phyloP scores from a whole-genome alignment of 2,329 filamentous ascomycete genomes.

The Elsinoe fawcettii region DNA sequence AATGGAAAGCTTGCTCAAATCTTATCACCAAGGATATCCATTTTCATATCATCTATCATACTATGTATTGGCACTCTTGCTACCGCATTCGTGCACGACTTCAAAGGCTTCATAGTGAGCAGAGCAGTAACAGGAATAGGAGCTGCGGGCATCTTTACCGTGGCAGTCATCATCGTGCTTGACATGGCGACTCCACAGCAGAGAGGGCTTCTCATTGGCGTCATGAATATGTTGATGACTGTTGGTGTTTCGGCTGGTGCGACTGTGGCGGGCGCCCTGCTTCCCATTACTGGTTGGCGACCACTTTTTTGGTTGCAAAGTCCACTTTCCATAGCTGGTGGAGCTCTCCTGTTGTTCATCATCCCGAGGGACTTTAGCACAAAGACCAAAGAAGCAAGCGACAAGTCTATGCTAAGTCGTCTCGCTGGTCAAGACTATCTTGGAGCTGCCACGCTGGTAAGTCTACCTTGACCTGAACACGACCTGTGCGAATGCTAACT shows the following conservation, averaged over 20 bases:
- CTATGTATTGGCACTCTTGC: constrained; percentile 57
- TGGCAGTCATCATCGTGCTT: constrained; percentile 68
- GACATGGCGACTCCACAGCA: constrained; percentile 60
- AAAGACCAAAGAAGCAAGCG: constrained; percentile 26
- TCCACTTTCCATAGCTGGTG: constrained; percentile 55
- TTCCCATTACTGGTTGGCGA: constrained; percentile 62
- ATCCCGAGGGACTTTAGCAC: constrained; percentile 47
- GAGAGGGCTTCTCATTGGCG: constrained; percentile 64
- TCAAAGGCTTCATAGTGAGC: constrained; percentile 60
- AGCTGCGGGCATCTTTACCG: constrained; percentile 62
- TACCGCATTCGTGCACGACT: constrained; percentile 53
- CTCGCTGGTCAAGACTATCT: constrained; percentile 65
- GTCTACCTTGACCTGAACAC: constrained; percentile 19
- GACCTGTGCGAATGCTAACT: not conserved
- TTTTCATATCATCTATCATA: constrained; percentile 53
- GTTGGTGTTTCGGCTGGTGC: constrained; percentile 64
- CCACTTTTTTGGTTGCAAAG: constrained; percentile 66
- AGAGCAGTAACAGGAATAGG: constrained; percentile 62
- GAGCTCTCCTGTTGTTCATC: constrained; percentile 54
- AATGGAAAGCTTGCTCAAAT: constrained; percentile 65
- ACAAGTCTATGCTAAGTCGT: constrained; percentile 41
- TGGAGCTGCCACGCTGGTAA: constrained; percentile 59
- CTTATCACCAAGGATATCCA: constrained; percentile 60
- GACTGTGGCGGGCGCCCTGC: constrained; percentile 59
- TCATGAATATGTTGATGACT: constrained; percentile 67